Percentiles rank a stretch among this genome's conserved stretches.
Conservation (phyloP, 176 grass and related monocot species). For the Carex littledalei region DNA sequence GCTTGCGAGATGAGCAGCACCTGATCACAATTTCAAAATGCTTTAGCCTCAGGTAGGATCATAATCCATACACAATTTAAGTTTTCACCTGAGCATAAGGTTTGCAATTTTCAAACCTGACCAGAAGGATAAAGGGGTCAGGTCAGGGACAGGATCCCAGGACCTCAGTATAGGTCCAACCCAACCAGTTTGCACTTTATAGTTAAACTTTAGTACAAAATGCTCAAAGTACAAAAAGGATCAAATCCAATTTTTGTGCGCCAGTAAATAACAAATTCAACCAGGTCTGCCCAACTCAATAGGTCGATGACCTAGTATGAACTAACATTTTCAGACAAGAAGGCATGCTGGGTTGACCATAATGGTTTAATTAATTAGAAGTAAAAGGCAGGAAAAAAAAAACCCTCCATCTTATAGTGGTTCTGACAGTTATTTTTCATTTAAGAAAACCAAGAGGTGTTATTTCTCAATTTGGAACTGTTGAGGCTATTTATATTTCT, state of each 20-base stretch:
- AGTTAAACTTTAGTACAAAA: background rate
- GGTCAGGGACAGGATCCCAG: background rate
- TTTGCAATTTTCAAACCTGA: background rate
- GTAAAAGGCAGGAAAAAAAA: background rate
- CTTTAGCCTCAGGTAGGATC: background rate
- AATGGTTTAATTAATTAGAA: background rate
- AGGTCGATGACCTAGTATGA: background rate
- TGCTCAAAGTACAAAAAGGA: background rate
- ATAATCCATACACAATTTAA: background rate
- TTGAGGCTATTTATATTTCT: background rate
- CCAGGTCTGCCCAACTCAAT: background rate
- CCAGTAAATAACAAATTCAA: background rate
- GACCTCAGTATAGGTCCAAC: background rate
- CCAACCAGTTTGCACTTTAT: background rate
- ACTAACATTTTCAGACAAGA: background rate
- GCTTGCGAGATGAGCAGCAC: constrained; percentile 17
- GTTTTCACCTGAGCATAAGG: background rate
- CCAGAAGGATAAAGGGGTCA: background rate
- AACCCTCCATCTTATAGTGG: background rate
- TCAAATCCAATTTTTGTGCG: background rate
- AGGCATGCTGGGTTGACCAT: background rate
- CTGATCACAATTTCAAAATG: constrained; percentile 25
- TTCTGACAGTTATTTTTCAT: background rate
- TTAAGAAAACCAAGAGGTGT: background rate
- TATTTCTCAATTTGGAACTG: background rate